Evolutionary conservation across 192 early-diverging fungal species (phyloP).

Genomic region (Linderina pennispora): DNA sequence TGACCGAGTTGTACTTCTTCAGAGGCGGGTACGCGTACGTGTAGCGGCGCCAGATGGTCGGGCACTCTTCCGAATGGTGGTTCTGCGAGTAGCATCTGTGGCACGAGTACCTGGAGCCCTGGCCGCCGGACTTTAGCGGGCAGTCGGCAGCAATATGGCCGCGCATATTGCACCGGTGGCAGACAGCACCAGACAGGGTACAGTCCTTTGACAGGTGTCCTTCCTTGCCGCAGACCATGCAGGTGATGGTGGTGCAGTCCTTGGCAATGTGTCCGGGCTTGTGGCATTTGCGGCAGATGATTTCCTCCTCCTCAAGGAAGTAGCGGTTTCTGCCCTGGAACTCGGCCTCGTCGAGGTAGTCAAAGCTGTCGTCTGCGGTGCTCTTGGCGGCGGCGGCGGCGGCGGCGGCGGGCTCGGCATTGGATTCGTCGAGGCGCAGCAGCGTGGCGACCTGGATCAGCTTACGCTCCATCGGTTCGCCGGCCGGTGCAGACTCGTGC

Average conservation of each 20-base stretch:
- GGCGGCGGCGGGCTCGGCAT: constrained; percentile 1
- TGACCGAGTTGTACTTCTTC: constrained; percentile 15
- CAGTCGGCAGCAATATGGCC: constrained; percentile 35
- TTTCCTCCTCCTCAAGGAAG: constrained; percentile 45
- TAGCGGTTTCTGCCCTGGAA: constrained; percentile 43
- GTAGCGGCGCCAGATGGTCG: constrained; percentile 42
- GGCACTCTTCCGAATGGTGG: constrained; percentile 40
- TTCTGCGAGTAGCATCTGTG: constrained; percentile 12
- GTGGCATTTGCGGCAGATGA: constrained; percentile 29
- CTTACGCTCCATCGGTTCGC: constrained; percentile 19
- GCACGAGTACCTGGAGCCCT: constrained; percentile 4
- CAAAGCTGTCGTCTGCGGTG: constrained; percentile 33
- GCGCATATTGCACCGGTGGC: constrained; percentile 42
- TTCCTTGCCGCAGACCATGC: constrained; percentile 32
- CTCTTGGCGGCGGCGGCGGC: too few species aligned
- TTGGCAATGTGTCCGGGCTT: constrained; percentile 35
- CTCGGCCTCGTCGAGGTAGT: constrained; percentile 41
- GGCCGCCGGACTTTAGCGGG: constrained; percentile 10
- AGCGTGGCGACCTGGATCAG: constrained; percentile 22
- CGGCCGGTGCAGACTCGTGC: not conserved
- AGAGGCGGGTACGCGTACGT: constrained; percentile 10
- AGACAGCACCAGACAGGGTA: constrained; percentile 30
- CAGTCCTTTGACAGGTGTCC: constrained; percentile 34
- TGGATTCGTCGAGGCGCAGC: constrained; percentile 2
- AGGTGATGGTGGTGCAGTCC: constrained; percentile 26